Conservation (phyloP, 108 stramenopile species). For the Cylindrotheca fusiformis region DNA sequence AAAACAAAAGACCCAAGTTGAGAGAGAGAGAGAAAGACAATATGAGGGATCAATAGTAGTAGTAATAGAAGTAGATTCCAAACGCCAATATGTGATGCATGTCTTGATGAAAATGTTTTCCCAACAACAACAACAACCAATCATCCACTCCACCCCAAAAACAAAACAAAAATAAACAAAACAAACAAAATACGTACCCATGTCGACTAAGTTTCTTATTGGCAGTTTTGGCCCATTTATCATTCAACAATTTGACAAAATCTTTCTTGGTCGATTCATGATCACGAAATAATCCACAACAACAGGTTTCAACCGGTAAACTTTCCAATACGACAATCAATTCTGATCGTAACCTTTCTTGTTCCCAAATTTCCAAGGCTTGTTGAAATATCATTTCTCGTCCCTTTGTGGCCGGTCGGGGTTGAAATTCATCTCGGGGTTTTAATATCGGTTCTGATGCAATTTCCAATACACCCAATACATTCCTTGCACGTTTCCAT, state of each 20-base stretch:
- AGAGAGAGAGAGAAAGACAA: too few relatives aligned
- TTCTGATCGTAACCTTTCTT: constrained; percentile 18
- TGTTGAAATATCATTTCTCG: constrained; percentile 19
- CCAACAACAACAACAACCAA: too few relatives aligned
- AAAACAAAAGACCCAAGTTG: not conserved
- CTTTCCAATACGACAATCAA: constrained; percentile 31
- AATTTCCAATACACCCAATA: constrained; percentile 36
- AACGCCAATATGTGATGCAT: too few relatives aligned
- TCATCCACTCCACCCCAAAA: too few relatives aligned
- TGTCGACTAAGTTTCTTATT: constrained; percentile 20
- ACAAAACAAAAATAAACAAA: too few relatives aligned
- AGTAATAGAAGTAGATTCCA: too few relatives aligned
- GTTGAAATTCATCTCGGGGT: constrained; percentile 18
- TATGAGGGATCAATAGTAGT: too few relatives aligned
- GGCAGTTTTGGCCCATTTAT: constrained; percentile 16
- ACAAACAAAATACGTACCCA: not conserved
- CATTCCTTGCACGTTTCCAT: constrained; percentile 29
- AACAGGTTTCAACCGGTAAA: constrained; percentile 28
- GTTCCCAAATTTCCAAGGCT: constrained; percentile 34
- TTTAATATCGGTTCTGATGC: constrained; percentile 28
- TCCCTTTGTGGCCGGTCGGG: constrained; percentile 4
- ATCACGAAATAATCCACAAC: constrained; percentile 37
- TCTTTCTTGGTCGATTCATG: constrained; percentile 16
- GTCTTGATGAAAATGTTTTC: too few relatives aligned
- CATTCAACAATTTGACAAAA: constrained; percentile 18